Evolutionary conservation across 2,329 filamentous ascomycete species (phyloP).

Genomic region (Biscogniauxia mediterranea): DNA sequence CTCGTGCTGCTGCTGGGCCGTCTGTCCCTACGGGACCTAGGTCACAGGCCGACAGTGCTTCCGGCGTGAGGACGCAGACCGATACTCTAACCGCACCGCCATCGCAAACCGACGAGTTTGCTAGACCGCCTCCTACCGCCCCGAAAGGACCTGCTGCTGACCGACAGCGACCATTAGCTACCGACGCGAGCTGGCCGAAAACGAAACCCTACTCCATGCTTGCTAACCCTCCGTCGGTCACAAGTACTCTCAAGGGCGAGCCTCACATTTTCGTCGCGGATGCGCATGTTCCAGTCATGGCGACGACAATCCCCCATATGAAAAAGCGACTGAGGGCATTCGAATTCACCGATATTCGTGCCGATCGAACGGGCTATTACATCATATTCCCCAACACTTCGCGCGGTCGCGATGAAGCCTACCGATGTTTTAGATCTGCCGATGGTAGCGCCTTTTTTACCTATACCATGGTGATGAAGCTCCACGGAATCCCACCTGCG

Average conservation of each 20-base stretch:
- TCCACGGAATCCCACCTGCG: conserved; percentile 47
- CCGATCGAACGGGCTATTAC: conserved; percentile 86
- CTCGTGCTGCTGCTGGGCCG: conserved; percentile 23
- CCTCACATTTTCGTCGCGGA: conserved; percentile 92
- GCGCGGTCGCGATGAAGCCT: conserved; percentile 74
- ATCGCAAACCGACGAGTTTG: conserved; percentile 43
- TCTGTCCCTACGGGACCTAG: conserved; percentile 27
- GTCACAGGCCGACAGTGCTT: conserved; percentile 29
- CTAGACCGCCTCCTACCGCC: conserved; percentile 75
- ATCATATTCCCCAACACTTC: conserved; percentile 82
- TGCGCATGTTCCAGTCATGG: conserved; percentile 81
- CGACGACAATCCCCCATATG: conserved; percentile 83
- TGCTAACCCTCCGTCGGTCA: conserved; percentile 65
- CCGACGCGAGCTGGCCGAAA: conserved; percentile 40
- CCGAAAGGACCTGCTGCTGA: conserved; percentile 77
- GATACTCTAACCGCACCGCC: conserved; percentile 17
- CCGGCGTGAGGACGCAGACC: conserved; percentile 4
- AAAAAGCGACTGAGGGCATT: conserved; percentile 85
- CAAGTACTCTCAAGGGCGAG: conserved; percentile 68
- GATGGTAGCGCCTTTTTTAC: conserved; percentile 86
- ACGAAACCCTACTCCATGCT: conserved; percentile 48
- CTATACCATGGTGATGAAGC: conserved; percentile 87
- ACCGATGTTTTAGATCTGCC: conserved; percentile 74
- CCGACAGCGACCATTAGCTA: conserved; percentile 36
- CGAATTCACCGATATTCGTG: conserved; percentile 75